Percentiles rank a stretch among this genome's conserved stretches.
These are phyloP conservation scores for Fusarium beomiforme DNA, from an alignment of 2,329 filamentous ascomycete genomes.

Conservation along the genomic window DNA sequence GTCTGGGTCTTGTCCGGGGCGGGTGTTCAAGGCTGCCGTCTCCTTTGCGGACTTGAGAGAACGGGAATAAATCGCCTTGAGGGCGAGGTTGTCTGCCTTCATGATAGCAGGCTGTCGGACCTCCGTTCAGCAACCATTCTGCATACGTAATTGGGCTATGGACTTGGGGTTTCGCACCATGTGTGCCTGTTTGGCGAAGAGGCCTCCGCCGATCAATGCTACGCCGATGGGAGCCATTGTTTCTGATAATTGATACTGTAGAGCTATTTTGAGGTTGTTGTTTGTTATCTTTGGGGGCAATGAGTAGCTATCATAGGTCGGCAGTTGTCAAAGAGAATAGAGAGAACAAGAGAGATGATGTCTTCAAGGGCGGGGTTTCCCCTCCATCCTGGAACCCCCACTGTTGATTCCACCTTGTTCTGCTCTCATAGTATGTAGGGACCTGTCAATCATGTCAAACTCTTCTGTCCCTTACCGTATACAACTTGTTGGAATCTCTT, in stretches of 20 bases:
- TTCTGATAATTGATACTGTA: not conserved
- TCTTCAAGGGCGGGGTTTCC: conserved; percentile 17
- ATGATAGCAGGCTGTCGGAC: conserved; percentile 64
- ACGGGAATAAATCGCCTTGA: conserved; percentile 75
- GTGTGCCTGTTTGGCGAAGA: conserved; percentile 69
- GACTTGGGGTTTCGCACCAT: conserved; percentile 51
- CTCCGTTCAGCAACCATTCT: conserved; percentile 6
- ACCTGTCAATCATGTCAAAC: not conserved
- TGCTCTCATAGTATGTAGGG: not conserved
- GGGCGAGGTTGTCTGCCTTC: conserved; percentile 57
- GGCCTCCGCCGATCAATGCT: conserved; percentile 71
- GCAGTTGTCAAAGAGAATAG: conserved; percentile 13
- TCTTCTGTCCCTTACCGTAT: not conserved
- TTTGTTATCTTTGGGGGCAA: not conserved
- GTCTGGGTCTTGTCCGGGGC: conserved; percentile 48
- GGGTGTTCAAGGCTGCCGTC: conserved; percentile 52
- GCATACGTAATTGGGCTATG: not conserved
- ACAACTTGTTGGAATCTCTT: not conserved
- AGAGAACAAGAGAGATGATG: conserved; percentile 11
- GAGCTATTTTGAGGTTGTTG: conserved; percentile 1
- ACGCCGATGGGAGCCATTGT: conserved; percentile 57
- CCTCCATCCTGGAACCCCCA: conserved; percentile 19
- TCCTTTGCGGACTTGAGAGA: conserved; percentile 65
- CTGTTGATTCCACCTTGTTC: not conserved
- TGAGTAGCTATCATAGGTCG: conserved; percentile 5